A percentile compares a stretch with the other conserved stretches of the same genome.
Conservation (phyloP, 768 basidiomycete species). For the Panus rudis region DNA sequence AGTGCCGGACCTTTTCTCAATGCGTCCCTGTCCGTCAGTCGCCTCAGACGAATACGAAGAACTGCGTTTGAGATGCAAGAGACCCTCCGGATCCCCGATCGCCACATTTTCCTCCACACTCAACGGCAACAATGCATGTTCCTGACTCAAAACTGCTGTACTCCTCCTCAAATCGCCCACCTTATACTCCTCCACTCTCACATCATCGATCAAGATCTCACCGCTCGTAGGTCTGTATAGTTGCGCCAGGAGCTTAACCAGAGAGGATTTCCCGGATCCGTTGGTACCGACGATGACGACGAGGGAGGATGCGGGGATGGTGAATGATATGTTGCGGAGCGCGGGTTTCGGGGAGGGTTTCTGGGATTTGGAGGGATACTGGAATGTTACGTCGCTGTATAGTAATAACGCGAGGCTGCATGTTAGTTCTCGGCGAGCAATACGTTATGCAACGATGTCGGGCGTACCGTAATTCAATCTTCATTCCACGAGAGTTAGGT, state of each 20-base stretch:
- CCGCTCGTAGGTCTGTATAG: slow-evolving; percentile 19
- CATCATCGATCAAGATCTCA: slow-evolving; percentile 29
- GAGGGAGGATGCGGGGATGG: slow-evolving; percentile 36
- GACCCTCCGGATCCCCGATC: slow-evolving; percentile 26
- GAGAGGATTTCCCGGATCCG: slow-evolving; percentile 48
- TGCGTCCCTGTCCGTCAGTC: no score
- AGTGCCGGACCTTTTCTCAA: no score
- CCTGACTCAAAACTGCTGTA: slow-evolving; percentile 37
- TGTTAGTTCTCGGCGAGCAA: neutral
- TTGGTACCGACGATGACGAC: slow-evolving; percentile 54
- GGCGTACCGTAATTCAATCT: slow-evolving; percentile 5
- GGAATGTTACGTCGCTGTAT: slow-evolving; percentile 42
- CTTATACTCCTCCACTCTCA: slow-evolving; percentile 26
- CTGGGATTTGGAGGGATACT: slow-evolving; percentile 32
- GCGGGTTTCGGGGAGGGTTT: slow-evolving; percentile 31
- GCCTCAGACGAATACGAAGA: no score
- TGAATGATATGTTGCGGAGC: slow-evolving; percentile 31
- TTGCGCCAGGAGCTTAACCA: slow-evolving; percentile 20
- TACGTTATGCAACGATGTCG: no score
- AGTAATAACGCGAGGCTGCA: neutral
- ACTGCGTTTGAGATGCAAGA: no score
- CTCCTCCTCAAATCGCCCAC: slow-evolving; percentile 27
- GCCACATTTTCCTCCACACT: slow-evolving; percentile 35
- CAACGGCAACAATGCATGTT: slow-evolving; percentile 31
- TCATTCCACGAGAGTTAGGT: slow-evolving; percentile 2